A percentile compares a stretch with the other conserved stretches of the same genome.
Conservation (phyloP, 352 stramenopile genomes). For the Bremia lactucae region DNA sequence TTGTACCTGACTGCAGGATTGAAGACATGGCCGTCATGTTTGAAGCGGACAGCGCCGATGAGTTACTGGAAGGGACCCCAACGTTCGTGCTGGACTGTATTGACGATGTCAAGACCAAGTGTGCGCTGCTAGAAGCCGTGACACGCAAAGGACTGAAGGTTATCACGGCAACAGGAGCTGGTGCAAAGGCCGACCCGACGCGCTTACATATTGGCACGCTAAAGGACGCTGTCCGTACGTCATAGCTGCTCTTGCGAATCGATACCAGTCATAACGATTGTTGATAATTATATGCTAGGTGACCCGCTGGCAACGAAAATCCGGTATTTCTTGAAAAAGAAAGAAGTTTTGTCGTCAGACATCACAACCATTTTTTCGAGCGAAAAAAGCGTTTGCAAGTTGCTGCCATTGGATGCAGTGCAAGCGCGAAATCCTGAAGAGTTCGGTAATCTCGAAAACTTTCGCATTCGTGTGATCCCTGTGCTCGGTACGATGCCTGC, state of each 20-base stretch:
- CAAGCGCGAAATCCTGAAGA: constrained; percentile 80
- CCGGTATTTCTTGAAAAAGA: constrained; percentile 89
- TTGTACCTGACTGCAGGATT: constrained; percentile 74
- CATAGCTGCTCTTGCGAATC: not conserved
- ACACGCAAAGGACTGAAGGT: constrained; percentile 64
- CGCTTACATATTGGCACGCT: constrained; percentile 94
- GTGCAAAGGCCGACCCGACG: constrained; percentile 94
- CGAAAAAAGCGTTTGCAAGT: constrained; percentile 93
- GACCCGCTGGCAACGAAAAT: constrained; percentile 95
- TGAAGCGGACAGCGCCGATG: constrained; percentile 50
- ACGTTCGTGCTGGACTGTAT: constrained; percentile 98
- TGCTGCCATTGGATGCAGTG: constrained; percentile 91
- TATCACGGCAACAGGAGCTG: constrained; percentile 87
- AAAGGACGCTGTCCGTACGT: constrained; percentile 82
- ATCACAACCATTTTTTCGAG: constrained; percentile 90
- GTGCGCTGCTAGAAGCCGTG: constrained; percentile 88
- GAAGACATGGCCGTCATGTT: constrained; percentile 90
- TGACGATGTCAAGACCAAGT: constrained; percentile 98
- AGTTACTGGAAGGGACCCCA: constrained; percentile 76
- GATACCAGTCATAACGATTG: constrained; percentile 4
- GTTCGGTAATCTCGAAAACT: constrained; percentile 94
- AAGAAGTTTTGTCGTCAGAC: constrained; percentile 41
- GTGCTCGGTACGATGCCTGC: constrained; percentile 91
- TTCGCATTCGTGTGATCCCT: constrained; percentile 92
- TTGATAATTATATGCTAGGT: constrained; percentile 17